Percentiles rank a stretch among this genome's conserved stretches.
Conservation (phyloP, 208 protist species). For the Wallacemonas sp. region DNA sequence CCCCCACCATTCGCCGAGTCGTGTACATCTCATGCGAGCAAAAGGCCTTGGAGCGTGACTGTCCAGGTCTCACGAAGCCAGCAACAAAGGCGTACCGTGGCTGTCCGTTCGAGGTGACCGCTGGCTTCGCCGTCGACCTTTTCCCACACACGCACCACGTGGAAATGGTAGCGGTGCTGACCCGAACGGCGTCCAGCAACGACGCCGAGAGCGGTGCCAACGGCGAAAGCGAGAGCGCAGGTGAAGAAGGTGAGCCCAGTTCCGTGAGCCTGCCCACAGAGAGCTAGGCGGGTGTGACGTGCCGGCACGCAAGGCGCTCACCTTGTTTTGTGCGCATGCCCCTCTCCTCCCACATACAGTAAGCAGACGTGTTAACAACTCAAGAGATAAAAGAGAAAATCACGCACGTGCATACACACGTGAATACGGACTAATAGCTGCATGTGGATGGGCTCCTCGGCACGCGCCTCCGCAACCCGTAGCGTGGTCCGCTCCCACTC, state of each 20-base stretch:
- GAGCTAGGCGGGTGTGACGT: no score
- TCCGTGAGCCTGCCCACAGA: no score
- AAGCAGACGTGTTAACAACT: no score
- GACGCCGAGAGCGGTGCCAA: neutral
- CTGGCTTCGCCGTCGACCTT: conserved; percentile 91
- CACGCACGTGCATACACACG: no score
- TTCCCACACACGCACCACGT: conserved; percentile 96
- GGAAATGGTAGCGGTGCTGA: conserved; percentile 93
- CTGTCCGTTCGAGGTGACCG: conserved; percentile 82
- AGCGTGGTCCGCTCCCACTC: no score
- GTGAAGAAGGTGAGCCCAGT: conserved; percentile 6
- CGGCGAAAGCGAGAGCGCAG: neutral
- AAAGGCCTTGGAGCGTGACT: conserved; percentile 87
- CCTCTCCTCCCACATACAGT: no score
- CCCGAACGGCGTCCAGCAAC: conserved; percentile 27
- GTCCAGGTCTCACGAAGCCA: conserved; percentile 72
- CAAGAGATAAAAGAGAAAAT: no score
- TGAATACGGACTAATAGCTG: no score
- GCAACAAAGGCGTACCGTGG: conserved; percentile 73
- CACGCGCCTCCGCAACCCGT: no score
- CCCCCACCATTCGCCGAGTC: conserved; percentile 76
- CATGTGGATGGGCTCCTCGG: no score
- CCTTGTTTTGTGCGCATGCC: no score
- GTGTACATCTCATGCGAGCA: conserved; percentile 97
- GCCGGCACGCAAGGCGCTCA: no score